phyloP scores from a whole-genome alignment of 2,329 filamentous ascomycete genomes.

The Fusarium pilosicola region DNA sequence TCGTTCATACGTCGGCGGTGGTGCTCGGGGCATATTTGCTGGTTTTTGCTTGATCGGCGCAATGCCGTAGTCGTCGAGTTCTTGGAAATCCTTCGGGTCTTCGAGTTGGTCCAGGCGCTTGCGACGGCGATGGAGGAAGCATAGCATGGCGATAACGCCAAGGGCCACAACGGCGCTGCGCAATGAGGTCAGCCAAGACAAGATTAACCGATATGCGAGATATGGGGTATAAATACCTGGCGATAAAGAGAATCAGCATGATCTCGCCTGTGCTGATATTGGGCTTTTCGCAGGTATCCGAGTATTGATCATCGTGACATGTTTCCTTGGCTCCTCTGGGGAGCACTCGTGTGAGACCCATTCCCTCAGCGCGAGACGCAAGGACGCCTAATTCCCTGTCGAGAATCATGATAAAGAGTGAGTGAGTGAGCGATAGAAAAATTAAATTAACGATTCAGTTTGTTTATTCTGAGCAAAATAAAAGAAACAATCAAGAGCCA shows the following conservation, averaged over 20 bases:
- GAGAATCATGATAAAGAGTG: slow-evolving; percentile 25
- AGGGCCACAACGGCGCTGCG: slow-evolving; percentile 17
- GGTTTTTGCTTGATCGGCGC: background rate
- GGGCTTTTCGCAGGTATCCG: slow-evolving; percentile 40
- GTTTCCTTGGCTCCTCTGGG: slow-evolving; percentile 33
- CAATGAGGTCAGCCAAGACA: background rate
- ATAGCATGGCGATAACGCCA: slow-evolving; percentile 31
- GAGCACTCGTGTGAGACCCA: slow-evolving; percentile 30
- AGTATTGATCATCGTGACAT: slow-evolving; percentile 21
- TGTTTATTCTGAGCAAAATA: background rate
- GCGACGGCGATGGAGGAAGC: slow-evolving; percentile 35
- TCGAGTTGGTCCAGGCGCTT: slow-evolving; percentile 32
- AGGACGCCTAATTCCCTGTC: slow-evolving; percentile 9
- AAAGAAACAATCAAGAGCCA: background rate
- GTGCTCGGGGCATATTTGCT: slow-evolving; percentile 26
- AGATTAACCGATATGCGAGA: background rate
- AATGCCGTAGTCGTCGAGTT: slow-evolving; percentile 44
- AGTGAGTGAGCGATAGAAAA: background rate
- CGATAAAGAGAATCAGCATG: slow-evolving; percentile 26
- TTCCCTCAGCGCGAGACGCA: slow-evolving; percentile 11
- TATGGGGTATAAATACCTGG: slow-evolving; percentile 9
- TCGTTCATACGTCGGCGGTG: slow-evolving; percentile 26
- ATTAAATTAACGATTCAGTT: slow-evolving; percentile 15
- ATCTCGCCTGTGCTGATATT: slow-evolving; percentile 19
- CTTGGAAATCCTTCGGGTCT: slow-evolving; percentile 39